Percentiles rank a stretch among this genome's conserved stretches.
Conservation (phyloP, 768 basidiomycete species). For the Hygrophoropsis aurantiaca region DNA sequence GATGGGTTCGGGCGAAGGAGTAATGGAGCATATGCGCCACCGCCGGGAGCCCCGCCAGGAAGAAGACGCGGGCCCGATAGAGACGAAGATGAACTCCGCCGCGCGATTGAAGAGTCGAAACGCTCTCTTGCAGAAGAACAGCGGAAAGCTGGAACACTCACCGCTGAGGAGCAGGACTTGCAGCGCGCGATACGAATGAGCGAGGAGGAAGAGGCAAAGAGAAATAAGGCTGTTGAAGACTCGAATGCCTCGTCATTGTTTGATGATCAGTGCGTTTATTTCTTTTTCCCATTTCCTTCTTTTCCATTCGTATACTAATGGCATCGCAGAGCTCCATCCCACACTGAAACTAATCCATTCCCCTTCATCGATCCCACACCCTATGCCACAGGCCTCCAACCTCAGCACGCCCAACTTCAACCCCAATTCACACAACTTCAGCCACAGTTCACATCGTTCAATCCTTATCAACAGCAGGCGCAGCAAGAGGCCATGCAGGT, state of each 20-base stretch:
- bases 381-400: conserved; percentile 56
- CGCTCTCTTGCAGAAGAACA: conserved; percentile 69
- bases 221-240: conserved; percentile 69
- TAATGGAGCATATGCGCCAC: conserved; percentile 2
- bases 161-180: conserved; percentile 85
- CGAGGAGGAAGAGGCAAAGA: conserved; percentile 84
- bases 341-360: conserved; percentile 52
- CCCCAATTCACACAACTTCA: conserved; percentile 77
- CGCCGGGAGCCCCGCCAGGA: conserved; percentile 15
- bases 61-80: conserved; percentile 28
- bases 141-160: conserved; percentile 37
- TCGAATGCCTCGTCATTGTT: conserved; percentile 77
- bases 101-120: conserved; percentile 92
- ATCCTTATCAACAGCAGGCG: conserved; percentile 90
- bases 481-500: conserved; percentile 86
- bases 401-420: conserved; percentile 36
- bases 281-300: too few relatives aligned
- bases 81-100: conserved; percentile 82
- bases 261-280: conserved; percentile 74
- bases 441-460: conserved; percentile 90
- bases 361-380: conserved; percentile 61
- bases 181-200: conserved; percentile 81
- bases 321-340: conserved; percentile 31
- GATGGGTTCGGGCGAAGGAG: conserved; percentile 15
- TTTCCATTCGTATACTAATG: conserved; percentile 8